Conservation (phyloP, 441 rosid genomes). For the Iberis amara region DNA sequence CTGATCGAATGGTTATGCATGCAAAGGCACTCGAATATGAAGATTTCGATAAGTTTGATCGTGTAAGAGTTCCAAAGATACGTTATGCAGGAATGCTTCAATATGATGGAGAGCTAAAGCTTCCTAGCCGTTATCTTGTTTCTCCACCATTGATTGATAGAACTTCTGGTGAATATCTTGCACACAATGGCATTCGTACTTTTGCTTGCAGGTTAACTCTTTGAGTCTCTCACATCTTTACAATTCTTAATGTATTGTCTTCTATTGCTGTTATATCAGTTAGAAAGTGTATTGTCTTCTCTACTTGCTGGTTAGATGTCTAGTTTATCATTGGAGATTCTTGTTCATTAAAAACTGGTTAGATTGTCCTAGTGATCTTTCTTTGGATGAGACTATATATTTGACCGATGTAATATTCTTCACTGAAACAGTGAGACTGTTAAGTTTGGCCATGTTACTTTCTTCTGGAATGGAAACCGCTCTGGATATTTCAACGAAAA, state of each 20-base stretch:
- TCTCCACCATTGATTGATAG: constrained; percentile 96
- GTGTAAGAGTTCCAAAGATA: constrained; percentile 77
- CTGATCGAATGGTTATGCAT: constrained; percentile 92
- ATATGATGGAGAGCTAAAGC: constrained; percentile 92
- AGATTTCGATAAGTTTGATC: constrained; percentile 84
- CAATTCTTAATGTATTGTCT: not conserved
- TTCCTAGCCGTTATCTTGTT: constrained; percentile 80
- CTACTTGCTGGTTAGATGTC: constrained; percentile 1
- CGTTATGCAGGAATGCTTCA: constrained; percentile 96
- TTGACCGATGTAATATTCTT: too few relatives aligned
- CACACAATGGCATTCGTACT: constrained; percentile 73
- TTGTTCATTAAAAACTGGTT: too few relatives aligned
- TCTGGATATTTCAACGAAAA: constrained; percentile 77
- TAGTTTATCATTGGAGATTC: not conserved
- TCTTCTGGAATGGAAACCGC: constrained; percentile 99
- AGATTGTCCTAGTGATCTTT: not conserved
- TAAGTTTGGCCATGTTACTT: constrained; percentile 95
- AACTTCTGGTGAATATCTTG: constrained; percentile 94
- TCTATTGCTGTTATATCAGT: not conserved
- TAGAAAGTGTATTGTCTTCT: not conserved
- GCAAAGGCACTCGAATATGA: constrained; percentile 91
- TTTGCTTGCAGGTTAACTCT: constrained; percentile 91
- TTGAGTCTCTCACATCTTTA: not conserved
- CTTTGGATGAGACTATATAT: constrained; percentile 4
- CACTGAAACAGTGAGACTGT: constrained; percentile 74